phyloP scores from a whole-genome alignment of 345 rosid genomes.

The Rhizophora mangle region DNA sequence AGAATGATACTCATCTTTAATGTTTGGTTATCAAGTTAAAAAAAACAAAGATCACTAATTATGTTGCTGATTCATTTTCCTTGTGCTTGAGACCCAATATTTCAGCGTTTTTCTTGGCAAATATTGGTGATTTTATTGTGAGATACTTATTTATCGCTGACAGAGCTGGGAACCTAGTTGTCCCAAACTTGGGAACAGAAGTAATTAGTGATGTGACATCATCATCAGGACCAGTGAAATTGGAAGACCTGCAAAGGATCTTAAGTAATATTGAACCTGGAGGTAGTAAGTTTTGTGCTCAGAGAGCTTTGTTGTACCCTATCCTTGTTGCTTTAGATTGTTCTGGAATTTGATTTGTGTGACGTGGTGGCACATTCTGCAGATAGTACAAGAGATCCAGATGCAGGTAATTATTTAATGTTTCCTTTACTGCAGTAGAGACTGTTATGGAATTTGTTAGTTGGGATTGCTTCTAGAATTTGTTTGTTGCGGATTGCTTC shows the following conservation, averaged over 20 bases:
- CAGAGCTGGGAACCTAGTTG: conserved; percentile 79
- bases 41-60: too few species aligned
- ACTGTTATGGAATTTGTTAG: not conserved
- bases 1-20: too few species aligned
- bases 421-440: not conserved
- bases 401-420: conserved; percentile 52
- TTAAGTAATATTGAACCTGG: conserved; percentile 71
- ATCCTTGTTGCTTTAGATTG: conserved; percentile 3
- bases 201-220: conserved; percentile 64
- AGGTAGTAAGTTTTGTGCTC: conserved; percentile 36
- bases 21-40: too few species aligned
- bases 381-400: conserved; percentile 62
- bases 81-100: too few species aligned
- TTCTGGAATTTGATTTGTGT: conserved; percentile 26
- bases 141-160: not conserved
- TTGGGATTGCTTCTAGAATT: too few species aligned
- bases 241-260: conserved; percentile 89
- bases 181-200: conserved; percentile 62
- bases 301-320: not conserved
- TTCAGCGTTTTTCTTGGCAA: too few species aligned
- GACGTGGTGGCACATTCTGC: conserved; percentile 20
- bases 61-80: too few species aligned
- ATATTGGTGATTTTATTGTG: too few species aligned
- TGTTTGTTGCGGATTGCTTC: not conserved
- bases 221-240: conserved; percentile 81